phyloP scores from a whole-genome alignment of 169 alveolate genomes.

The Cryptosporidium meleagridis region DNA sequence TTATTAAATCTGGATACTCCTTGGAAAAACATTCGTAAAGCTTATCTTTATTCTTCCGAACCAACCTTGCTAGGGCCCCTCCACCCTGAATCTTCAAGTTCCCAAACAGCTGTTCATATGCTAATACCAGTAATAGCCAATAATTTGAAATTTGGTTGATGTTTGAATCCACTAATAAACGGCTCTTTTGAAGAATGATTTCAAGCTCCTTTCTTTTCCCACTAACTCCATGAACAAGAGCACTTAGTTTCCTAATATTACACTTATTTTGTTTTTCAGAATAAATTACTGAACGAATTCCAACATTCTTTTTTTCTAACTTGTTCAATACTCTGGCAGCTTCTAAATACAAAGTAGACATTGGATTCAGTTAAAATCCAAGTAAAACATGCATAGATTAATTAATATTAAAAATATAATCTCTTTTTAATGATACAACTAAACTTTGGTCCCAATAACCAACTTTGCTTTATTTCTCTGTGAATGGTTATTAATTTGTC shows the following conservation, averaged over 20 bases:
- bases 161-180: not conserved
- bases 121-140: conserved; percentile 37
- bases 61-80: conserved; percentile 35
- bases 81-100: conserved; percentile 61
- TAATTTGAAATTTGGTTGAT: conserved; percentile 7
- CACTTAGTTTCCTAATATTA: conserved; percentile 33
- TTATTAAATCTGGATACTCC: conserved; percentile 40
- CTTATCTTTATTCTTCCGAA: conserved; percentile 50
- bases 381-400: not conserved
- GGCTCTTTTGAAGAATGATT: conserved; percentile 5
- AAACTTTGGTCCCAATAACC: not conserved
- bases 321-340: conserved; percentile 59
- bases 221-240: conserved; percentile 31
- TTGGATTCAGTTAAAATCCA: not conserved
- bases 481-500: not conserved
- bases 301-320: conserved; percentile 19
- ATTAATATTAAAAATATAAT: not conserved
- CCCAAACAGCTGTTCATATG: conserved; percentile 55
- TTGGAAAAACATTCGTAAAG: conserved; percentile 6
- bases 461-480: not conserved
- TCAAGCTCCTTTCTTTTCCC: conserved; percentile 48
- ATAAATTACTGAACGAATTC: conserved; percentile 41
- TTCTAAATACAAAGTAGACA: conserved; percentile 55
- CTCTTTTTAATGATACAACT: not conserved
- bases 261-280: conserved; percentile 23